These are phyloP conservation scores for Kwoniella pini DNA, from an alignment of 768 basidiomycete genomes.

Conservation along the genomic window DNA sequence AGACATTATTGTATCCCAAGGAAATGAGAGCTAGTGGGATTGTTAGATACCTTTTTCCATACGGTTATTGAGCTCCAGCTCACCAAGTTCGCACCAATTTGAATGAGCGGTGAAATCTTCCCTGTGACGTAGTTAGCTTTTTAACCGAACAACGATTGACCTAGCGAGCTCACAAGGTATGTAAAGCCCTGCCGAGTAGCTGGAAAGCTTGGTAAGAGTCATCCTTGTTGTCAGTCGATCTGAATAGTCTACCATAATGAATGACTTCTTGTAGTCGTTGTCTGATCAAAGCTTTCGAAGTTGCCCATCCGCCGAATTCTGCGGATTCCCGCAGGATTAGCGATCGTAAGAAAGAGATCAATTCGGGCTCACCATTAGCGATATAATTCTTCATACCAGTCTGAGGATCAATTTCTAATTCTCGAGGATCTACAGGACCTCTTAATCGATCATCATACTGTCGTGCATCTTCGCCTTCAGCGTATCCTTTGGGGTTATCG, in stretches of 20 bases:
- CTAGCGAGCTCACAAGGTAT: conserved; percentile 34
- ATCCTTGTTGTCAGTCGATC: conserved; percentile 56
- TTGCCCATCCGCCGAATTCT: conserved; percentile 75
- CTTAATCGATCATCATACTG: conserved; percentile 74
- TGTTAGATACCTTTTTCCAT: no score
- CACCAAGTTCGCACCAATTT: conserved; percentile 72
- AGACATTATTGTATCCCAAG: conserved; percentile 74
- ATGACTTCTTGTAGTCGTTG: conserved; percentile 76
- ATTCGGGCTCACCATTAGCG: conserved; percentile 66
- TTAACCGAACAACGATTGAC: background rate
- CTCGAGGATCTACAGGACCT: conserved; percentile 77
- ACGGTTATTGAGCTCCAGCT: background rate
- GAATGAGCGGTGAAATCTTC: conserved; percentile 84
- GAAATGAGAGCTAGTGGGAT: conserved; percentile 60
- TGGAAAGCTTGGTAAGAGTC: conserved; percentile 62
- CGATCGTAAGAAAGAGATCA: no score
- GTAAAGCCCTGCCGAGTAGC: conserved; percentile 65
- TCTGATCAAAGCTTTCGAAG: conserved; percentile 60
- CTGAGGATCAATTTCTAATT: conserved; percentile 77
- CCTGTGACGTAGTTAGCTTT: conserved; percentile 45
- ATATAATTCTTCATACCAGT: conserved; percentile 89
- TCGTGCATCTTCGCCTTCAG: conserved; percentile 75
- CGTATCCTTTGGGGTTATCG: conserved; percentile 88
- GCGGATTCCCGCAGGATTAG: no score
- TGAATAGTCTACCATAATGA: conserved; percentile 69